Evolutionary conservation across 441 rosid species (phyloP).

Genomic region (Populus hybrid): DNA sequence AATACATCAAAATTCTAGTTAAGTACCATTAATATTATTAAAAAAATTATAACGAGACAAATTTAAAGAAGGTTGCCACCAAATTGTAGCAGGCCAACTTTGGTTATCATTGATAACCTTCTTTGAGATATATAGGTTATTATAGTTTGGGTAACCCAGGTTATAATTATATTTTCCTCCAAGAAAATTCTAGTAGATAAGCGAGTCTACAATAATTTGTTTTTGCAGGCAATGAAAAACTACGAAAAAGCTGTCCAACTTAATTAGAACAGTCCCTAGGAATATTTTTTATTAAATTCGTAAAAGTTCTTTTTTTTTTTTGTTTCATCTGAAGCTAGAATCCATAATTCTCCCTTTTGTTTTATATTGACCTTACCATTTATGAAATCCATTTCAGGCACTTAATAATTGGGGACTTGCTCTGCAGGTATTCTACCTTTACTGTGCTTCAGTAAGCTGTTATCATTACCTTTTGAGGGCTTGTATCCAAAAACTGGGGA

Average conservation of each 20-base stretch:
- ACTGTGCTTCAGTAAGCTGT: not conserved
- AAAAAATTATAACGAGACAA: too few relatives aligned
- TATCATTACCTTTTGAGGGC: not conserved
- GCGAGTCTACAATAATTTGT: slow-evolving; percentile 12
- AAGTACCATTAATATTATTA: too few relatives aligned
- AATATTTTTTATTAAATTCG: slow-evolving; percentile 20
- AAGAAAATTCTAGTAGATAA: not conserved
- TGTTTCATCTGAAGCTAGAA: slow-evolving; percentile 12
- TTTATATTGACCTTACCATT: slow-evolving; percentile 21
- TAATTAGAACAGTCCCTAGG: slow-evolving; percentile 99
- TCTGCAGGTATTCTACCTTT: slow-evolving; percentile 56
- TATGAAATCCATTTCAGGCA: slow-evolving; percentile 55
- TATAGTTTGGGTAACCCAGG: too few relatives aligned
- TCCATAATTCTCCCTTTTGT: not conserved
- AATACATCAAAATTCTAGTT: too few relatives aligned
- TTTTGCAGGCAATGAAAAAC: slow-evolving; percentile 82
- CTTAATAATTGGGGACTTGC: slow-evolving; percentile 99
- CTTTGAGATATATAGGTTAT: too few relatives aligned
- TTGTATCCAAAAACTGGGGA: not conserved
- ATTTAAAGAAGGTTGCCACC: too few relatives aligned
- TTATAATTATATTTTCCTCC: not conserved
- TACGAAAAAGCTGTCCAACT: slow-evolving; percentile 96
- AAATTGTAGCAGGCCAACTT: too few relatives aligned
- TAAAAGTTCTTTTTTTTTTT: not conserved
- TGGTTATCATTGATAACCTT: too few relatives aligned